Evolutionary conservation across 2,329 filamentous ascomycete genomes (phyloP).

Genomic region (Pyrenophora teres): DNA sequence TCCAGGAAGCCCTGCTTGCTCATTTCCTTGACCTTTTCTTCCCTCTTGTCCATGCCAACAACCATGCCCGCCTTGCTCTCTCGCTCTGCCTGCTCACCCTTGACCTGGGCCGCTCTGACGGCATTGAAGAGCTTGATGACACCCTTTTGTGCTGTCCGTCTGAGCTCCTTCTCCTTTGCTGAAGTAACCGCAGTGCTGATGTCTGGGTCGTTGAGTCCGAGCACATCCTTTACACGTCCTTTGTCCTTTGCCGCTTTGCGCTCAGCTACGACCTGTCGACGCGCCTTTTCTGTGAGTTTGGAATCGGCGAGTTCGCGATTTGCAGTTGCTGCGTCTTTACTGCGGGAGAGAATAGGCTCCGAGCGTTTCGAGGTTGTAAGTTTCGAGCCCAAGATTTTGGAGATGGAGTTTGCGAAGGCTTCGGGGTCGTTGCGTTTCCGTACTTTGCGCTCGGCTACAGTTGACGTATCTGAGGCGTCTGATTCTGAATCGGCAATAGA

Average conservation of each 20-base stretch:
- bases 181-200: slow-evolving; percentile 58
- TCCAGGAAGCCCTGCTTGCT: slow-evolving; percentile 96
- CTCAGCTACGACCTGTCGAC: slow-evolving; percentile 77
- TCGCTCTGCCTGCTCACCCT: slow-evolving; percentile 76
- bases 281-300: slow-evolving; percentile 80
- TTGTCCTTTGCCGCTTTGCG: slow-evolving; percentile 80
- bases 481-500: slow-evolving; percentile 40
- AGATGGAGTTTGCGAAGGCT: slow-evolving; percentile 90
- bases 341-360: slow-evolving; percentile 90
- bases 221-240: slow-evolving; percentile 84
- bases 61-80: slow-evolving; percentile 72
- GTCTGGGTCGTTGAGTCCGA: slow-evolving; percentile 63
- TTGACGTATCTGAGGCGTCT: slow-evolving; percentile 45
- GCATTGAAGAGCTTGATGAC: slow-evolving; percentile 97
- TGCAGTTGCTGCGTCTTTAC: slow-evolving; percentile 72
- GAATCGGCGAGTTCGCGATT: slow-evolving; percentile 74
- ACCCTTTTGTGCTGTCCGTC: slow-evolving; percentile 88
- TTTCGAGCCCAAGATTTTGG: slow-evolving; percentile 90
- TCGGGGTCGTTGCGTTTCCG: slow-evolving; percentile 90
- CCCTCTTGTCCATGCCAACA: slow-evolving; percentile 76
- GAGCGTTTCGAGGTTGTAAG: slow-evolving; percentile 78
- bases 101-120: slow-evolving; percentile 87
- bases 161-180: slow-evolving; percentile 77
- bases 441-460: slow-evolving; percentile 52
- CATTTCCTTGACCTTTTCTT: slow-evolving; percentile 93